Base-by-base conservation (phyloP, 116 monocot genomes). In the Zostera marina region DNA sequence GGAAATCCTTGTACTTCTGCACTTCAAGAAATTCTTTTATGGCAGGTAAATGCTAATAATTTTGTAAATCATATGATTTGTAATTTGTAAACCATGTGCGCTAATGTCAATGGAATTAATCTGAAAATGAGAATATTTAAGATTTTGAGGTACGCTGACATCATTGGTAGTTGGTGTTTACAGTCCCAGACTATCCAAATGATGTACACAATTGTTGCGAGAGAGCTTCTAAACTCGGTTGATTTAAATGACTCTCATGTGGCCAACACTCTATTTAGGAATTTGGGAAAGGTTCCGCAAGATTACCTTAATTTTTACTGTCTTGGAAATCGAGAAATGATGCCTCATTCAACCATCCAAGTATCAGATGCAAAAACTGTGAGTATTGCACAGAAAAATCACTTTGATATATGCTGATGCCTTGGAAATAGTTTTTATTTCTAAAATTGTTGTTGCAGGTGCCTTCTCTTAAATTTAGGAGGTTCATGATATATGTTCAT, bases 401-500 rank as follows among this genome's bases (percentile, higher is more conserved):
- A 32, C 5, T 32, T 32, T 32, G 32, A 5, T 32, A 32, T 32
- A 2, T 32, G 32, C 32, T 5, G 19, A 51, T 17, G 49, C 49
- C 49, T 14, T 32, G 39, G 2, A 32, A 38, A 42, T 52, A 41
- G 52, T 11, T 53, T 21, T 52, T 1, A 11, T 3, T 42, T 8
- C 3, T 20, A 7, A 41, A 43, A 39, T 23, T 43, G 8, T 47
- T 44, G 7, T 60, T 65, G 44, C 76, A 87, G 81, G 70, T 61
- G 2, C 46, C 42, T 51, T 61, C 68, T 32, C 81, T 68, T 70
- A 92, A 83, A 22, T 65, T 63, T 47, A 70, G 79, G 41, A 73
- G 93, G 12, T 93, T 93, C 72, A 93, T 93, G 93, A 73, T 87
- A 41, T 93, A 93, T 63, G 92, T 93, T 56, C 92, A 87, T 75